phyloP scores from a whole-genome alignment of 805 yeast genomes.

The Candida boidinii region DNA sequence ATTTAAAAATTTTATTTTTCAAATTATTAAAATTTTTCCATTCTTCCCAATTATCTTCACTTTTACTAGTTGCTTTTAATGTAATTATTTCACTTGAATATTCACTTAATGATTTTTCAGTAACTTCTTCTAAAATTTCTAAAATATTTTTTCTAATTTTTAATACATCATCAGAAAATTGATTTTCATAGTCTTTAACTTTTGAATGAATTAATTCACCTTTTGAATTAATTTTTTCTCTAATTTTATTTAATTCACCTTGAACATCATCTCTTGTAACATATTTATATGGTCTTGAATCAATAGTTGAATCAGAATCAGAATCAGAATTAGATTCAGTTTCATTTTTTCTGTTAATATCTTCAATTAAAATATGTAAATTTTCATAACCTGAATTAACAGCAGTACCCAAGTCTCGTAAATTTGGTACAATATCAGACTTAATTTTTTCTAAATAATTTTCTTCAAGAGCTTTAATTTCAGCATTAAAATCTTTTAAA shows the following conservation, averaged over 20 bases:
- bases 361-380: slow-evolving; percentile 16
- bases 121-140: slow-evolving; percentile 67
- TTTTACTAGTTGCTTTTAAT: slow-evolving; percentile 14
- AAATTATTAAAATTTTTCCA: slow-evolving; percentile 56
- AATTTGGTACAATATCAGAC: slow-evolving; percentile 23
- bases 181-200: slow-evolving; percentile 21
- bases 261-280: slow-evolving; percentile 41
- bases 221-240: slow-evolving; percentile 19
- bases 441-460: slow-evolving; percentile 18
- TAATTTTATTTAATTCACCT: slow-evolving; percentile 27
- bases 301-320: too few species aligned
- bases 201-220: slow-evolving; percentile 25
- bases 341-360: slow-evolving; percentile 13
- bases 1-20: slow-evolving; percentile 44
- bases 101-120: slow-evolving; percentile 56
- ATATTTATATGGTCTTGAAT: slow-evolving; percentile 18
- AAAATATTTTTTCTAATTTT: slow-evolving; percentile 35
- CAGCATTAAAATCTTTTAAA: slow-evolving; percentile 27
- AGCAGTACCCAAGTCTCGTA: slow-evolving; percentile 24
- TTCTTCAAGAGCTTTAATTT: slow-evolving; percentile 23
- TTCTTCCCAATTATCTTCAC: slow-evolving; percentile 36
- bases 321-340: slow-evolving; percentile 1
- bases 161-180: slow-evolving; percentile 23
- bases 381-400: slow-evolving; percentile 19
- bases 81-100: slow-evolving; percentile 52